phyloP scores from a whole-genome alignment of 306 rosid species.

The Adenanthera pavonina region DNA sequence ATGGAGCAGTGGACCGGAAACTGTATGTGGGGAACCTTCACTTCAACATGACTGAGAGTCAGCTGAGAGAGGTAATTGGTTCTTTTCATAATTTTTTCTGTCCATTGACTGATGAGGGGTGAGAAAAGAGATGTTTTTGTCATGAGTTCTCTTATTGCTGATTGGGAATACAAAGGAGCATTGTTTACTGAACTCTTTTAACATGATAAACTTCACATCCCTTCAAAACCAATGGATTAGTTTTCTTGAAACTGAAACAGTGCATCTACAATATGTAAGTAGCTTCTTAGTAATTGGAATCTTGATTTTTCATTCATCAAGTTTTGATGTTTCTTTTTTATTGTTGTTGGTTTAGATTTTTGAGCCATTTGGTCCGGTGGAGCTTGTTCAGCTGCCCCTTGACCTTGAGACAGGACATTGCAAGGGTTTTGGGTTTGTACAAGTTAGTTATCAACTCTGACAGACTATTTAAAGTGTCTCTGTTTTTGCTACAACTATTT shows the following conservation, averaged over 20 bases:
- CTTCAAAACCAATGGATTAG: neutral
- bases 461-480: too few species aligned
- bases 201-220: neutral
- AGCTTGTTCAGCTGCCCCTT: slow-evolving; percentile 92
- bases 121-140: neutral
- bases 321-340: slow-evolving; percentile 25
- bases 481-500: too few species aligned
- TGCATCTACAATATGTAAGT: slow-evolving; percentile 19
- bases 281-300: neutral
- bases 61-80: slow-evolving; percentile 85
- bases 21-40: slow-evolving; percentile 97
- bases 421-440: slow-evolving; percentile 99
- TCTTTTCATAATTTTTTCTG: neutral
- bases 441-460: slow-evolving; percentile 59
- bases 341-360: slow-evolving; percentile 71
- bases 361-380: slow-evolving; percentile 98
- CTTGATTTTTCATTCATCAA: slow-evolving; percentile 18
- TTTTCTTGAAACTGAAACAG: slow-evolving; percentile 13
- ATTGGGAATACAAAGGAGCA: slow-evolving; percentile 9
- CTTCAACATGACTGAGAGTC: slow-evolving; percentile 96
- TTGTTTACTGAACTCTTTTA: neutral
- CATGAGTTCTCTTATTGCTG: slow-evolving; percentile 8
- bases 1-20: slow-evolving; percentile 95
- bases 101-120: neutral
- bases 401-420: slow-evolving; percentile 98